These are phyloP conservation scores for Penicillium waksmanii DNA, from an alignment of 495 filamentous ascomycete species.

Conservation along the genomic window DNA sequence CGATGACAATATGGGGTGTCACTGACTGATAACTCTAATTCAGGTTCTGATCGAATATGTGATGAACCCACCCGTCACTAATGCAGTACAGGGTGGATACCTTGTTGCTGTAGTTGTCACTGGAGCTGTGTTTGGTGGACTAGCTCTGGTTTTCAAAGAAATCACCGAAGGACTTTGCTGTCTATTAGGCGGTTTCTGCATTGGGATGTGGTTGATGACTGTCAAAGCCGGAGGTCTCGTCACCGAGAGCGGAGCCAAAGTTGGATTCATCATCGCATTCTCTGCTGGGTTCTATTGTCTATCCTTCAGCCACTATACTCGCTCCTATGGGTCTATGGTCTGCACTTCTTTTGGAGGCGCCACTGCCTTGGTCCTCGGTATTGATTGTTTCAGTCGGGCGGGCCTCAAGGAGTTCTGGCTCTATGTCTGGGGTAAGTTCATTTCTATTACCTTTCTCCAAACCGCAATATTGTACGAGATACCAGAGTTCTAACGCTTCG, in stretches of 20 bases:
- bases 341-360: conserved; percentile 81
- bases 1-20: background rate
- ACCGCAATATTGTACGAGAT: background rate
- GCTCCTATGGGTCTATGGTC: conserved; percentile 74
- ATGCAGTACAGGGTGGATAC: conserved; percentile 85
- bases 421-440: conserved; percentile 78
- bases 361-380: conserved; percentile 76
- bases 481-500: conserved; percentile 14
- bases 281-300: conserved; percentile 67
- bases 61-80: conserved; percentile 76
- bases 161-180: conserved; percentile 87
- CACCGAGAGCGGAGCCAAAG: conserved; percentile 59
- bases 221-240: conserved; percentile 79
- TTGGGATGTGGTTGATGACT: conserved; percentile 89
- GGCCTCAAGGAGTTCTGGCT: conserved; percentile 96
- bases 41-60: conserved; percentile 86
- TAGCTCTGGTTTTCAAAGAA: conserved; percentile 80
- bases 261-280: conserved; percentile 76
- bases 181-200: conserved; percentile 82
- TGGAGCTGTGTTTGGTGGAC: conserved; percentile 74
- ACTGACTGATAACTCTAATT: conserved; percentile 15
- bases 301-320: conserved; percentile 79
- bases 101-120: conserved; percentile 79
- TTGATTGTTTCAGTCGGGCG: conserved; percentile 88
- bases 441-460: background rate